Evolutionary conservation across 805 yeast species (phyloP).

Genomic region (Jamesozyma piceae): DNA sequence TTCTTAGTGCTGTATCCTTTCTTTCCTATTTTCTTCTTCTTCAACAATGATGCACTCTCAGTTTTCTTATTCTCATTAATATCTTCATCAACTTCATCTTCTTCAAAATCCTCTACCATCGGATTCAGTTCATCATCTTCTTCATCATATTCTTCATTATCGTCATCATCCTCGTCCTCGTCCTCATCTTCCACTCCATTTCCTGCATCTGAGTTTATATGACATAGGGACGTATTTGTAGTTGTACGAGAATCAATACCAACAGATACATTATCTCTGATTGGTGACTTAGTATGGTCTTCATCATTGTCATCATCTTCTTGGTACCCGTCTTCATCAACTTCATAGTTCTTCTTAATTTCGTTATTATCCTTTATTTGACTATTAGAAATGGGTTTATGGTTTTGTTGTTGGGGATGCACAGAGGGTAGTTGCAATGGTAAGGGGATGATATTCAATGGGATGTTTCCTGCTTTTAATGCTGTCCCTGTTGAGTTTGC

Average conservation of each 20-base stretch:
- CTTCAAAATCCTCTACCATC: conserved; percentile 4
- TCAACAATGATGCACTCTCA: not conserved
- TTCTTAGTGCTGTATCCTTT: not conserved
- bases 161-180: conserved; percentile 7
- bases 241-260: not conserved
- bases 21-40: conserved; percentile 1
- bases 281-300: not conserved
- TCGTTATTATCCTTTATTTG: not conserved
- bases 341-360: not conserved
- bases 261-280: not conserved
- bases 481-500: not conserved
- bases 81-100: conserved; percentile 13
- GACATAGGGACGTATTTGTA: not conserved
- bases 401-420: not conserved
- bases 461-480: not conserved
- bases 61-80: conserved; percentile 12
- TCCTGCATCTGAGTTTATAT: conserved; percentile 6
- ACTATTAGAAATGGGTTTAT: not conserved
- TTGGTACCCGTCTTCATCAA: conserved; percentile 14
- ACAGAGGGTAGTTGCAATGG: not conserved
- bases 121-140: conserved; percentile 1
- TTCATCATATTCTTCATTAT: conserved; percentile 1
- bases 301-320: conserved; percentile 14
- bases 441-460: not conserved
- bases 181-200: conserved; percentile 14